Percentiles rank a stretch among this genome's conserved stretches.
phyloP scores from a whole-genome alignment of 2,329 filamentous ascomycete genomes.

The Nothopassalora personata region DNA sequence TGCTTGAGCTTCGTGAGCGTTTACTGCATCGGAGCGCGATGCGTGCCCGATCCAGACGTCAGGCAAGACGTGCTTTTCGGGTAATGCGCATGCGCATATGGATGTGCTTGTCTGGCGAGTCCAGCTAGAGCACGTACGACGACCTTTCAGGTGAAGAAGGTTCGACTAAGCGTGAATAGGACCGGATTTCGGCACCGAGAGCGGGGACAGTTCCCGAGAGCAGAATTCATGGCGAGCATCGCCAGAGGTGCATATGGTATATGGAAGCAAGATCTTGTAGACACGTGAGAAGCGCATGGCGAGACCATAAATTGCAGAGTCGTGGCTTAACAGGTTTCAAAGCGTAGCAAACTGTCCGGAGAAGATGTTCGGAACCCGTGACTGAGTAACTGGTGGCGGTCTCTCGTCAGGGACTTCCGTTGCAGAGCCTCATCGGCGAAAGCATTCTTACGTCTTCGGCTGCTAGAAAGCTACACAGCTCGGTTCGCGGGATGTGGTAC shows the following conservation, averaged over 20 bases:
- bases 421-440: background rate
- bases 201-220: background rate
- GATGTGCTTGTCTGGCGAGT: background rate
- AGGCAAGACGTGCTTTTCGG: background rate
- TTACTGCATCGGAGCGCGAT: background rate
- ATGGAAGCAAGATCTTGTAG: background rate
- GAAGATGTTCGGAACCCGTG: no score
- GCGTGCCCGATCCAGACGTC: background rate
- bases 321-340: no score
- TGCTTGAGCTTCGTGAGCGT: background rate
- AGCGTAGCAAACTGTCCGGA: no score
- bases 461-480: background rate
- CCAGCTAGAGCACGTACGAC: background rate
- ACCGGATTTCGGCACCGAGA: conserved; percentile 1
- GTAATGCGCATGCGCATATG: background rate
- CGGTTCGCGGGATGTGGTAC: conserved; percentile 4
- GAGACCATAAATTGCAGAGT: background rate
- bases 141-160: background rate
- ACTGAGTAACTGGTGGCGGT: background rate
- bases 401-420: background rate
- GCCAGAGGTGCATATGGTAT: background rate
- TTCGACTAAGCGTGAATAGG: background rate
- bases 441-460: background rate
- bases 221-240: background rate
- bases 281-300: conserved; percentile 1